Conservation (phyloP, 208 protist genomes). For the Blechomonas ayalai region DNA sequence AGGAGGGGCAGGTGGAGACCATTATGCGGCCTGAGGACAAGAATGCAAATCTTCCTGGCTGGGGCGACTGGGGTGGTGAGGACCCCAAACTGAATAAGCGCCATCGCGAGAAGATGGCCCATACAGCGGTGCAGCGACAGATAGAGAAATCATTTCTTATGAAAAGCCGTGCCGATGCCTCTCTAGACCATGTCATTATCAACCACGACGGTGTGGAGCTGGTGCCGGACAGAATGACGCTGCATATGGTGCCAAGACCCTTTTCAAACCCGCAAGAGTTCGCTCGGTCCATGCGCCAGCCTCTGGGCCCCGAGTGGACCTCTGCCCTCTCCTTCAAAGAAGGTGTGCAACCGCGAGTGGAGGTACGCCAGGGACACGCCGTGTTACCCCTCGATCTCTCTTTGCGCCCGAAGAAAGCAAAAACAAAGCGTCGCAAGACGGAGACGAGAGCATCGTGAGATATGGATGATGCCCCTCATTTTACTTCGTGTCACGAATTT, state of each 20-base stretch:
- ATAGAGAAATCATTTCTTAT: constrained; percentile 75
- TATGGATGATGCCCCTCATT: no score
- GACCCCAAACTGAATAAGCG: constrained; percentile 69
- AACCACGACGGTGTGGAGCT: constrained; percentile 90
- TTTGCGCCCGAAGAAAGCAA: constrained; percentile 41
- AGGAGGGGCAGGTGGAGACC: constrained; percentile 74
- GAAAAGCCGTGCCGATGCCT: constrained; percentile 78
- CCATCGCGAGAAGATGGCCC: constrained; percentile 55
- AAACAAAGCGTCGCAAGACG: constrained; percentile 72
- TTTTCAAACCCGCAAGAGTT: constrained; percentile 89
- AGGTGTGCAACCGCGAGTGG: constrained; percentile 70
- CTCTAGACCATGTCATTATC: constrained; percentile 90
- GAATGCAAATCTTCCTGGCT: constrained; percentile 83
- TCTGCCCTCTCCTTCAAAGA: constrained; percentile 78
- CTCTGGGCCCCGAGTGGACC: constrained; percentile 85
- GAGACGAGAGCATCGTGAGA: constrained; percentile 1
- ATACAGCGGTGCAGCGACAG: constrained; percentile 38
- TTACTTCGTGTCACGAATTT: no score
- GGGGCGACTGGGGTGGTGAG: constrained; percentile 90
- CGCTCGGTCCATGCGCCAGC: constrained; percentile 84
- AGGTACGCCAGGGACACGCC: constrained; percentile 70
- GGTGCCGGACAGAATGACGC: constrained; percentile 79
- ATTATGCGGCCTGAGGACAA: constrained; percentile 83
- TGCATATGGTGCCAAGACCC: constrained; percentile 89
- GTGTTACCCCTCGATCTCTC: constrained; percentile 76